phyloP scores from a whole-genome alignment of 495 filamentous ascomycete genomes.

The Penicillium canescens region DNA sequence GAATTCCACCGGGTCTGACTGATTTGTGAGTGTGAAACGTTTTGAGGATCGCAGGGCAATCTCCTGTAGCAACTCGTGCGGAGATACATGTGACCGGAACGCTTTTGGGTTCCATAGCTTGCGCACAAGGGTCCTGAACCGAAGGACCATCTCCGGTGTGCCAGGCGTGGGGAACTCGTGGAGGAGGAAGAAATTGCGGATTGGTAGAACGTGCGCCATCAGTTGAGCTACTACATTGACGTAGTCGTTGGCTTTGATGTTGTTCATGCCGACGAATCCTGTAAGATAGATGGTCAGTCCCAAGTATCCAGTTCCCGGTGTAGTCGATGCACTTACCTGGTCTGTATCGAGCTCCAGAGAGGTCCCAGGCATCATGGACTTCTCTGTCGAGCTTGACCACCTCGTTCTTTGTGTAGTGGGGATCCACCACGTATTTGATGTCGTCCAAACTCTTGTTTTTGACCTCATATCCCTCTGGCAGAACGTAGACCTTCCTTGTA shows the following conservation, averaged over 20 bases:
- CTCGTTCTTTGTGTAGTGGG: slow-evolving; percentile 75
- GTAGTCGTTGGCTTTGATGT: slow-evolving; percentile 99
- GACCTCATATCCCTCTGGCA: slow-evolving; percentile 97
- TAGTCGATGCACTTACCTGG: slow-evolving; percentile 54
- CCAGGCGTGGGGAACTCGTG: slow-evolving; percentile 54
- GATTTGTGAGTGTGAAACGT: slow-evolving; percentile 84
- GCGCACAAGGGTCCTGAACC: slow-evolving; percentile 86
- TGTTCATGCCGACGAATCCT: slow-evolving; percentile 98
- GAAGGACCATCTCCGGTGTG: slow-evolving; percentile 63
- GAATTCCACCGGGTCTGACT: slow-evolving; percentile 96
- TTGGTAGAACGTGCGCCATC: slow-evolving; percentile 82
- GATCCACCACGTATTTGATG: slow-evolving; percentile 98
- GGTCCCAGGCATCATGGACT: slow-evolving; percentile 71
- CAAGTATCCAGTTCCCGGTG: not conserved
- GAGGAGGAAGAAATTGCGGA: slow-evolving; percentile 91
- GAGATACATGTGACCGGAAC: slow-evolving; percentile 96
- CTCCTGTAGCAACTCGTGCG: slow-evolving; percentile 95
- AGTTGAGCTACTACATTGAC: slow-evolving; percentile 96
- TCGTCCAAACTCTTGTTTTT: slow-evolving; percentile 94
- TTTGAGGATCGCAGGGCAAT: slow-evolving; percentile 88
- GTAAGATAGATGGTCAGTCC: slow-evolving; percentile 14
- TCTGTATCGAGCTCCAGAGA: slow-evolving; percentile 78
- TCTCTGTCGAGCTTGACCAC: slow-evolving; percentile 80
- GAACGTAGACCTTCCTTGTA: slow-evolving; percentile 90
- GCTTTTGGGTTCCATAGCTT: slow-evolving; percentile 98